phyloP scores from a whole-genome alignment of 106 monocot genomes.

The Chionographis japonica region DNA sequence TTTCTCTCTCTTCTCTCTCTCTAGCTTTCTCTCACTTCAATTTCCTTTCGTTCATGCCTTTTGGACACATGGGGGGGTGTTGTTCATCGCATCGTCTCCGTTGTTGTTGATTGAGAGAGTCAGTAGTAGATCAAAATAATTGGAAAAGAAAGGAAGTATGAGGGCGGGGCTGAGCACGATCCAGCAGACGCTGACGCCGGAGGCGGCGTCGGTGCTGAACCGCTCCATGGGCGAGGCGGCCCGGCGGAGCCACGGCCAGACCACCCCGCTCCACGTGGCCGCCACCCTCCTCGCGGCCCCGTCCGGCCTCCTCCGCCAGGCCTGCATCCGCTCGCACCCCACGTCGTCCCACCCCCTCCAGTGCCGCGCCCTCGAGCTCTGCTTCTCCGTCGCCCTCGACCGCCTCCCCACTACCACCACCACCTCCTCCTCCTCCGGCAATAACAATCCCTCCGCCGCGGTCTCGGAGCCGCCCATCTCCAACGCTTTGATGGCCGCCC shows the following conservation, averaged over 20 bases:
- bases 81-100: too few relatives aligned
- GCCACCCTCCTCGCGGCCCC: constrained; percentile 58
- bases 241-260: constrained; percentile 53
- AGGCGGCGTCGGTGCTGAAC: constrained; percentile 51
- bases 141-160: constrained; percentile 18
- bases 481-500: constrained; percentile 74
- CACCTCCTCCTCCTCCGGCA: neutral
- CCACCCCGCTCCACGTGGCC: constrained; percentile 75
- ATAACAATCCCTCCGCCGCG: neutral
- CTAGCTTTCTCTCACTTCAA: too few relatives aligned
- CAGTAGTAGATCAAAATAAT: too few relatives aligned
- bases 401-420: constrained; percentile 31
- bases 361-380: constrained; percentile 65
- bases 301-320: constrained; percentile 47
- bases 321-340: constrained; percentile 51
- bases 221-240: constrained; percentile 49
- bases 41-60: too few relatives aligned
- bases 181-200: constrained; percentile 78
- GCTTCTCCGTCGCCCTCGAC: constrained; percentile 67
- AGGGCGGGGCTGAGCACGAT: constrained; percentile 66
- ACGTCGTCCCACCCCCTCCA: constrained; percentile 50
- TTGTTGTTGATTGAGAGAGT: too few relatives aligned
- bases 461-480: constrained; percentile 52
- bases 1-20: neutral
- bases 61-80: too few relatives aligned